Evolutionary conservation across 768 basidiomycete genomes (phyloP), one percentile per base, ranked within the genome.

Genomic region (Naganishia kalamii): DNA sequence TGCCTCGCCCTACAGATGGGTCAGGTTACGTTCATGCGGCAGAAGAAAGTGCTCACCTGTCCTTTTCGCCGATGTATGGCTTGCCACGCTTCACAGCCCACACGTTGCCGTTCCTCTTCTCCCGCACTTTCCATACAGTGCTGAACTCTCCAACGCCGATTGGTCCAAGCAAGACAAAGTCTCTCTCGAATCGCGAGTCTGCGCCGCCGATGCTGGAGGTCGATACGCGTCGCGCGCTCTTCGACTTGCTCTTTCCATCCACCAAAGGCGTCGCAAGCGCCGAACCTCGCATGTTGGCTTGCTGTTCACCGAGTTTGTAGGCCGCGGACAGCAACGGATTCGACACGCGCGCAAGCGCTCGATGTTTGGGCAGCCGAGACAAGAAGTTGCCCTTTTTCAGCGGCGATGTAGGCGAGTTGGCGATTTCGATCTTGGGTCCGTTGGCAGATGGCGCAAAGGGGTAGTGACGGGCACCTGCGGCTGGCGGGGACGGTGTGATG

Each of bases 131-230:
- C 44, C 92, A 87, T n/a, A 92, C 94, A 68, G 88, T 88, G 27
- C 91, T 91, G 78, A 97, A 98, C 74, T 92, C 91, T 19, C 94
- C 94, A 65, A 87, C 87, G 8, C 94, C 94, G 17, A 97, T 81
- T 71, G 87, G 86, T 64, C 89, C 89, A 32, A 91, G 80, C 70
- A 88, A 85, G n/a, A 86, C 82, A 75, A 93, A 98, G 47, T 89
- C 85, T 66, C 83, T 84, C 76, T 89, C 89, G 69, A 96, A 96
- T 57, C 84, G 84, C 21, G 87, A 85, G 10, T 51, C 51, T 19
- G 48, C 65, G 41, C 59, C 62, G 8, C 44, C 44, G 11, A 49
- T 23, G 29, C 62, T 50, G 63, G 70, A 62, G 54, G 67, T 7
- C 51, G 62, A 50, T 23, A 41, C 48, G 12, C 48, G 15, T 62